phyloP scores from a whole-genome alignment of 2,329 filamentous ascomycete genomes.

The Aspergillus texensis region DNA sequence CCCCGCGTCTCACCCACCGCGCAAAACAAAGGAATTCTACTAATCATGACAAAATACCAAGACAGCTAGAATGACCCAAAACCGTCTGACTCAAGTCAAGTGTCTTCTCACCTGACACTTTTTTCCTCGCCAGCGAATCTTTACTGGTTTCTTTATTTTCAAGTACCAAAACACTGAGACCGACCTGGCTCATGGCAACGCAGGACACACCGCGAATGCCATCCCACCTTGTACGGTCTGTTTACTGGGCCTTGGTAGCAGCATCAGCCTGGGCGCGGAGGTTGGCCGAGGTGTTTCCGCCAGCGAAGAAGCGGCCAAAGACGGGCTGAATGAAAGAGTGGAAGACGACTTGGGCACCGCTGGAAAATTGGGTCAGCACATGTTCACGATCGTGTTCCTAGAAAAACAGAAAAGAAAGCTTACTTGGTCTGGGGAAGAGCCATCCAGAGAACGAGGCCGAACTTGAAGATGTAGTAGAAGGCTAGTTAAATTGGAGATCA shows the following conservation, averaged over 20 bases:
- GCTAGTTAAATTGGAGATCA: conserved; percentile 46
- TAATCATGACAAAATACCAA: conserved; percentile 19
- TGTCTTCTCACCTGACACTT: conserved; percentile 2
- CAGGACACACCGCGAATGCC: conserved; percentile 11
- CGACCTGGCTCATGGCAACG: neutral
- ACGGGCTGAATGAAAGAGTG: conserved; percentile 91
- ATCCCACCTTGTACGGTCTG: conserved; percentile 14
- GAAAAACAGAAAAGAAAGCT: conserved; percentile 38
- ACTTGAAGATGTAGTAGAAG: conserved; percentile 99
- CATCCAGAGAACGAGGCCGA: conserved; percentile 96
- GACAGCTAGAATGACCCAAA: conserved; percentile 10
- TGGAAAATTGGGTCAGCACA: conserved; percentile 41
- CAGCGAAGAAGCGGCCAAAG: conserved; percentile 86
- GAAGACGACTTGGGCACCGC: conserved; percentile 95
- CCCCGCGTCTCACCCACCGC: conserved; percentile 11
- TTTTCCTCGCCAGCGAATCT: neutral
- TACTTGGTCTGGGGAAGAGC: conserved; percentile 92
- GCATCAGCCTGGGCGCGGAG: conserved; percentile 86
- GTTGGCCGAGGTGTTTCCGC: conserved; percentile 77
- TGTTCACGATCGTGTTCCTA: neutral
- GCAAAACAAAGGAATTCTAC: conserved; percentile 17
- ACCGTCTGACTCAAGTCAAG: conserved; percentile 3
- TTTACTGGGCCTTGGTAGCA: conserved; percentile 61
- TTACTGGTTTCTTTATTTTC: conserved; percentile 1
- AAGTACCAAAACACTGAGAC: neutral